phyloP scores from a whole-genome alignment of 2,329 filamentous ascomycete genomes.

The Chrysoporthe austroafricana region DNA sequence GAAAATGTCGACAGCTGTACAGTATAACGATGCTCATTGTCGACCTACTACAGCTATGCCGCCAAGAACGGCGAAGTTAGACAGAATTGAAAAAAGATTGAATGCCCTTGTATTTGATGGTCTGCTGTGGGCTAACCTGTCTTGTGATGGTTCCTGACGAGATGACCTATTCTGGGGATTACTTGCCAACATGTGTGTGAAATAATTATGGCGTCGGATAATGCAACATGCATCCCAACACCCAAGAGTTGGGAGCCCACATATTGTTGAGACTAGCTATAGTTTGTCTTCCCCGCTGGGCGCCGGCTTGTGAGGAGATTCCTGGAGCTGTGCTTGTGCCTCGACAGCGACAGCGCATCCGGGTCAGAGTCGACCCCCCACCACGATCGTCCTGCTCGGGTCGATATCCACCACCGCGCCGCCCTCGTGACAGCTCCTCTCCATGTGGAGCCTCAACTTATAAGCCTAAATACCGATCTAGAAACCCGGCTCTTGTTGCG shows the following conservation, averaged over 20 bases:
- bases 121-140: no score
- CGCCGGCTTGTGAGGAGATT: constrained; percentile 10
- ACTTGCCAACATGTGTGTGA: background rate
- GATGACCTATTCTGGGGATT: background rate
- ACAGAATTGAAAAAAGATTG: no score
- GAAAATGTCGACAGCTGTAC: no score
- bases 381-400: background rate
- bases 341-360: background rate
- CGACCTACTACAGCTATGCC: no score
- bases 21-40: no score
- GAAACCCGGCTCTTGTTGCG: background rate
- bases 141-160: no score
- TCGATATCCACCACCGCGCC: background rate
- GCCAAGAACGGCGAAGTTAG: no score
- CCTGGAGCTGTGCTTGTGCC: background rate
- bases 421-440: background rate
- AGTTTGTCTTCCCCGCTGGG: background rate
- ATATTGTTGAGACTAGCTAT: background rate
- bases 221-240: background rate
- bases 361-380: constrained; percentile 17
- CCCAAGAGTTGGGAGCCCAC: background rate
- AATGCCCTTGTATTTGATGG: no score
- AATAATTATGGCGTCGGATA: background rate
- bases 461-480: background rate
- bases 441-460: background rate